phyloP scores from a whole-genome alignment of 202 grass and related monocot species.

The Hordeum pubiflorum region DNA sequence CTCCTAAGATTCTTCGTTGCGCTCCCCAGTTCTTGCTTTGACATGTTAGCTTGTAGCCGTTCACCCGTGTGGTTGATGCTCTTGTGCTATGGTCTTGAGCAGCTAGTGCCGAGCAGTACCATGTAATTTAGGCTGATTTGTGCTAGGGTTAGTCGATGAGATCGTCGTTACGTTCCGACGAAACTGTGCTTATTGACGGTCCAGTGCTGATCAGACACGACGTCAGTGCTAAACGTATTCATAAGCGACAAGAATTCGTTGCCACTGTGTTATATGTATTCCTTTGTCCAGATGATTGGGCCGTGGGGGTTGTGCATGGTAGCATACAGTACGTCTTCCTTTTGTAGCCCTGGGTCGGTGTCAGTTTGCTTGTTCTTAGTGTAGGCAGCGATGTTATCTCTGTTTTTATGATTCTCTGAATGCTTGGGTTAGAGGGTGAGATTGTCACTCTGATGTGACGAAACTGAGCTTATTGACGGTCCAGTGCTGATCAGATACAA shows the following conservation, averaged over 20 bases:
- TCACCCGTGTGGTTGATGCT: background rate
- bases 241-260: slow-evolving; percentile 55
- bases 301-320: slow-evolving; percentile 10
- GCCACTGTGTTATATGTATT: slow-evolving; percentile 1
- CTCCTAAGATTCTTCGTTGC: background rate
- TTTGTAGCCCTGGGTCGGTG: background rate
- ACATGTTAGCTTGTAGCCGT: background rate
- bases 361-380: background rate
- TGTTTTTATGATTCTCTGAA: no score
- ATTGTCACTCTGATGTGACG: background rate
- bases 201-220: slow-evolving; percentile 43
- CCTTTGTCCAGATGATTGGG: background rate
- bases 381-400: no score
- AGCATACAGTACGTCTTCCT: slow-evolving; percentile 31
- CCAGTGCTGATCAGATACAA: slow-evolving; percentile 41
- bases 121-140: background rate
- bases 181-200: slow-evolving; percentile 64
- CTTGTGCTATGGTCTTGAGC: background rate
- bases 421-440: background rate
- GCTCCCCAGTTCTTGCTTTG: background rate
- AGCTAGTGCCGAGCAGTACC: background rate
- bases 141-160: background rate
- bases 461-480: slow-evolving; percentile 73
- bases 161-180: background rate
- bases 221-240: slow-evolving; percentile 60